Conservation (phyloP, 306 rosid genomes). For the Biancaea sappan region DNA sequence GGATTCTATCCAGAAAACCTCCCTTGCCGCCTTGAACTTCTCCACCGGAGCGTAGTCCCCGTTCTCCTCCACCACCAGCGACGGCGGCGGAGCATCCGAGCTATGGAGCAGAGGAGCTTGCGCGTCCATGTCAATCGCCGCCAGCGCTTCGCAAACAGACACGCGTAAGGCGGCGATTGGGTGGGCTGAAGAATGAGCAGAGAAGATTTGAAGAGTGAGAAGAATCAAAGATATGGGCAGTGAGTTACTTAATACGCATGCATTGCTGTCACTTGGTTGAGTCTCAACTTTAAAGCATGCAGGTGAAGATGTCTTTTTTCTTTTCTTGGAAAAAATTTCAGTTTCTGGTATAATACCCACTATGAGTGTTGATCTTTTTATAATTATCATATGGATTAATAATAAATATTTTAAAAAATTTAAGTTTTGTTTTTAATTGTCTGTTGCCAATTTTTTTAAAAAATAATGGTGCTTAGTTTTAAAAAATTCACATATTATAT, state of each 20-base stretch:
- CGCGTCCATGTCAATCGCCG: neutral
- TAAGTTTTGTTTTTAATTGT: too few relatives aligned
- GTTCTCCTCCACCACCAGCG: conserved; percentile 26
- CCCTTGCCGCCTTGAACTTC: conserved; percentile 24
- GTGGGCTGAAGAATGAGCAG: neutral
- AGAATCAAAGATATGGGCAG: neutral
- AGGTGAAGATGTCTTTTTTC: too few relatives aligned
- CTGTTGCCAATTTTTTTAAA: too few relatives aligned
- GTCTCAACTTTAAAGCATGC: too few relatives aligned
- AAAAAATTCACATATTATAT: too few relatives aligned
- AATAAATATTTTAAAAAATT: too few relatives aligned
- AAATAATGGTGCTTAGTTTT: too few relatives aligned
- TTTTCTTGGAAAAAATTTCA: too few relatives aligned
- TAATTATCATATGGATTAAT: too few relatives aligned
- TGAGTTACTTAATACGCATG: neutral
- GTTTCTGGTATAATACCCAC: too few relatives aligned
- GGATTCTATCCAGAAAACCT: conserved; percentile 50
- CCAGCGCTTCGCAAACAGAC: neutral
- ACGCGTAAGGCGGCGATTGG: neutral
- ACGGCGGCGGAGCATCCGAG: conserved; percentile 8
- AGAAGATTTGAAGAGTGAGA: neutral
- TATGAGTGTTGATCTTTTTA: too few relatives aligned
- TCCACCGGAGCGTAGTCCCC: conserved; percentile 52
- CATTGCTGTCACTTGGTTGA: too few relatives aligned
- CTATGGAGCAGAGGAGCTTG: conserved; percentile 28